These are phyloP conservation scores for Jamesozyma hellenica DNA, from an alignment of 805 yeast genomes.

Conservation along the genomic window DNA sequence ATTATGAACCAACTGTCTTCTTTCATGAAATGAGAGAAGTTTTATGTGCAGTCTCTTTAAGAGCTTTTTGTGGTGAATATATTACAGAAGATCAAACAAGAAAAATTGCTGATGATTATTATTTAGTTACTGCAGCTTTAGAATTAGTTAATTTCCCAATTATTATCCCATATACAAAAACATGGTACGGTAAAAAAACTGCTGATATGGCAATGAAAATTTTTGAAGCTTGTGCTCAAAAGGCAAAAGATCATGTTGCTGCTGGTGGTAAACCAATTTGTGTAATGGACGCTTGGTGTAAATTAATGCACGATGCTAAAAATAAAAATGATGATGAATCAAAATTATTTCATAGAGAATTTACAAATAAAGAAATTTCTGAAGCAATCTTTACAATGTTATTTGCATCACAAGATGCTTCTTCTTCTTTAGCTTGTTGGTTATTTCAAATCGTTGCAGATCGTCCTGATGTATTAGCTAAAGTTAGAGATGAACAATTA, in stretches of 20 bases:
- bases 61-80: constrained; percentile 92
- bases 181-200: constrained; percentile 93
- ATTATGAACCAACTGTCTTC: constrained; percentile 49
- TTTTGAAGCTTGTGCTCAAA: constrained; percentile 79
- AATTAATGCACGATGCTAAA: constrained; percentile 66
- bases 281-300: constrained; percentile 93
- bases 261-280: constrained; percentile 72
- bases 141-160: constrained; percentile 97
- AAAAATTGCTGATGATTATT: constrained; percentile 85
- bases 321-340: constrained; percentile 40
- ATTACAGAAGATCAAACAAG: constrained; percentile 87
- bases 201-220: constrained; percentile 92
- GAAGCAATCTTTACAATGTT: constrained; percentile 94
- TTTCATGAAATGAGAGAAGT: constrained; percentile 94
- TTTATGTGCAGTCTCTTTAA: constrained; percentile 85
- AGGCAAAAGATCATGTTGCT: constrained; percentile 72
- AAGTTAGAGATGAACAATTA: constrained; percentile 88
- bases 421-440: constrained; percentile 97
- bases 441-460: constrained; percentile 92
- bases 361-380: constrained; percentile 82
- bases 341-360: constrained; percentile 63
- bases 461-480: constrained; percentile 79
- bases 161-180: constrained; percentile 88
- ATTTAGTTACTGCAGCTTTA: constrained; percentile 84
- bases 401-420: constrained; percentile 97